phyloP scores from a whole-genome alignment of 1,284 basidiomycete genomes.

The Volvariella surrecta region DNA sequence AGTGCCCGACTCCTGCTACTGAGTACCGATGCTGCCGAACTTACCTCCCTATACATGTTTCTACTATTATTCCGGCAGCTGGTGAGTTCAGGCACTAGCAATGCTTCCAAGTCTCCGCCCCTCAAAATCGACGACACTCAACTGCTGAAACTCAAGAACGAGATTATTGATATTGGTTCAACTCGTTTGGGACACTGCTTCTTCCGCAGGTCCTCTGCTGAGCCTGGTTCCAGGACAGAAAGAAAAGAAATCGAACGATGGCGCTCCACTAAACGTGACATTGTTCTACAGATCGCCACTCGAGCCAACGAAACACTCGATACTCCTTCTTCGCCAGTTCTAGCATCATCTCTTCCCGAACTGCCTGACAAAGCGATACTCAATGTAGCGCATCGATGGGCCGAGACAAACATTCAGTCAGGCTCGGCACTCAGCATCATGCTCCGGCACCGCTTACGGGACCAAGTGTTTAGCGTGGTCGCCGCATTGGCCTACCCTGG shows the following conservation, averaged over 20 bases:
- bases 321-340: slow-evolving; percentile 6
- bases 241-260: slow-evolving; percentile 35
- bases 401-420: slow-evolving; percentile 47
- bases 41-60: slow-evolving; percentile 73
- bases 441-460: slow-evolving; percentile 53
- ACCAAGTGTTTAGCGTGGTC: slow-evolving; percentile 55
- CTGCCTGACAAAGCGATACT: slow-evolving; percentile 44
- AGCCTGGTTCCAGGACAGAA: slow-evolving; percentile 12
- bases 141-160: slow-evolving; percentile 57
- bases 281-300: slow-evolving; percentile 59
- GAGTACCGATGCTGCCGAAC: slow-evolving; percentile 68
- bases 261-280: slow-evolving; percentile 43
- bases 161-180: slow-evolving; percentile 70
- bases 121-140: slow-evolving; percentile 34
- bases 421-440: slow-evolving; percentile 48
- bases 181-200: slow-evolving; percentile 49
- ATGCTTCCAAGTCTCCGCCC: slow-evolving; percentile 11
- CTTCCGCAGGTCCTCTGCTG: slow-evolving; percentile 18
- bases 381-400: slow-evolving; percentile 56
- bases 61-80: slow-evolving; percentile 76
- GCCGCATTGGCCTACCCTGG: slow-evolving; percentile 40
- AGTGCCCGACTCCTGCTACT: slow-evolving; percentile 63
- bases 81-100: slow-evolving; percentile 33
- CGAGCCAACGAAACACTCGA: slow-evolving; percentile 38
- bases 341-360: slow-evolving; percentile 15